Evolutionary conservation across 768 basidiomycete species (phyloP).

Genomic region (Suillus sp.): DNA sequence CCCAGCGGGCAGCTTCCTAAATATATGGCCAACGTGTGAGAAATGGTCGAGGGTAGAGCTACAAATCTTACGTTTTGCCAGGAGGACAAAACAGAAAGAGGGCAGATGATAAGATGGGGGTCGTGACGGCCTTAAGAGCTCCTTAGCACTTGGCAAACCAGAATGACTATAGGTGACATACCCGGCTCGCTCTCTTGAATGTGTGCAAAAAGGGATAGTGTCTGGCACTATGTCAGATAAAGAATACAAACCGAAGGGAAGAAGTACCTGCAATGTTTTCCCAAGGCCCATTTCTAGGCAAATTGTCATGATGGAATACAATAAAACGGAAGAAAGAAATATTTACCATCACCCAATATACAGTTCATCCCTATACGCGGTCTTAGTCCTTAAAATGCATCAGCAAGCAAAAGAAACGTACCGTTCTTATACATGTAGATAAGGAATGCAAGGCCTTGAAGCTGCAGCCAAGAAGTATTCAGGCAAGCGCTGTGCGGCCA

Average conservation of each 20-base stretch:
- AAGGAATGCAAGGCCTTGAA: constrained; percentile 67
- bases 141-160: neutral
- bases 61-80: constrained; percentile 51
- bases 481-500: neutral
- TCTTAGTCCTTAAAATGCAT: constrained; percentile 2
- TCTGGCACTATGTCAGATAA: constrained; percentile 33
- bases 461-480: constrained; percentile 29
- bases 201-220: constrained; percentile 67
- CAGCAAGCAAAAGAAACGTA: constrained; percentile 21
- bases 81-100: constrained; percentile 64
- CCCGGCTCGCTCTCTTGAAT: constrained; percentile 56
- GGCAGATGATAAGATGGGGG: constrained; percentile 74
- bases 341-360: constrained; percentile 69
- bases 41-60: neutral
- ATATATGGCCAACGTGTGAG: neutral
- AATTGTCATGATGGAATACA: neutral
- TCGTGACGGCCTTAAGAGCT: constrained; percentile 40
- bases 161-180: constrained; percentile 16
- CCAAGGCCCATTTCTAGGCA: constrained; percentile 61
- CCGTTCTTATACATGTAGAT: constrained; percentile 70
- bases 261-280: constrained; percentile 59
- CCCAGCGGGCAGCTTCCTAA: constrained; percentile 57
- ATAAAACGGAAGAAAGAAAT: neutral
- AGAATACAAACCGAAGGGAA: neutral
- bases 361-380: constrained; percentile 56